phyloP scores from a whole-genome alignment of 352 stramenopile genomes.

The Blastocystis sp. region DNA sequence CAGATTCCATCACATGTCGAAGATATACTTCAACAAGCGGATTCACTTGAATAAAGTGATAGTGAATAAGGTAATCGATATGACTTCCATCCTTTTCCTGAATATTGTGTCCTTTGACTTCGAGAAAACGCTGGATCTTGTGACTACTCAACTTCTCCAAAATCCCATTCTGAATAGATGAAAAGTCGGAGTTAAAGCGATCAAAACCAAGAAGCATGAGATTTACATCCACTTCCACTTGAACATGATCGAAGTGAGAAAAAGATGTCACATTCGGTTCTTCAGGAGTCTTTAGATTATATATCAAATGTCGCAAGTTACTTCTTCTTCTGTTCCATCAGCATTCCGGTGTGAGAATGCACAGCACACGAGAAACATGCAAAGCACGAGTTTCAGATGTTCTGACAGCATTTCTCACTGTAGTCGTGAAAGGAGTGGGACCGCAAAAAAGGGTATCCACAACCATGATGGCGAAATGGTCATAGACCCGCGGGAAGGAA shows the following conservation, averaged over 20 bases:
- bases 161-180: slow-evolving; percentile 26
- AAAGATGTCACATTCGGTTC: not conserved
- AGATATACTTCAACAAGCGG: slow-evolving; percentile 38
- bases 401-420: no score
- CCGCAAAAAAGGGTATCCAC: no score
- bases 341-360: no score
- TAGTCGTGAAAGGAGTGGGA: no score
- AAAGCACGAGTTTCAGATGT: no score
- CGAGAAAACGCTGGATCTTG: slow-evolving; percentile 51
- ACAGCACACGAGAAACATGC: no score
- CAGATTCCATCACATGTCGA: not conserved
- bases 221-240: slow-evolving; percentile 30
- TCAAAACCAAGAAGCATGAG: slow-evolving; percentile 53
- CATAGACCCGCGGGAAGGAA: no score
- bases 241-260: not conserved
- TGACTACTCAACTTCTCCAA: not conserved
- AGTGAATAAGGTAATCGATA: slow-evolving; percentile 25
- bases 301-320: no score
- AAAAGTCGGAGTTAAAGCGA: not conserved
- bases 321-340: no score
- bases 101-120: not conserved
- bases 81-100: slow-evolving; percentile 27
- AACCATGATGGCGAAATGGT: no score
- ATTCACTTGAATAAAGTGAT: slow-evolving; percentile 37
- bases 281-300: no score